phyloP scores from a whole-genome alignment of 2,329 filamentous ascomycete genomes.

The Alternaria hordeiaustralica region DNA sequence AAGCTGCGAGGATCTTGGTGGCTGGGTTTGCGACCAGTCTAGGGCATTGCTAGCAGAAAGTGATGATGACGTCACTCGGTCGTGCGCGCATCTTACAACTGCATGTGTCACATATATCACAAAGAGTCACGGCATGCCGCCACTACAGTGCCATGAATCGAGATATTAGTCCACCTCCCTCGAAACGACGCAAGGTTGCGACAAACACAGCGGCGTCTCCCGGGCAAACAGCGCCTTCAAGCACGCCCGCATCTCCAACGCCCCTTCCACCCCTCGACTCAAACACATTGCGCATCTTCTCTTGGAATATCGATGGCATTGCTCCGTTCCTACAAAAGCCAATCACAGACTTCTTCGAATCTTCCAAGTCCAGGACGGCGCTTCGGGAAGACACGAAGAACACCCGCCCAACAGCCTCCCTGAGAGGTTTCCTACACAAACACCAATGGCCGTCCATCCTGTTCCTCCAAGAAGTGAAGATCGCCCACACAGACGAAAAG shows the following conservation, averaged over 20 bases:
- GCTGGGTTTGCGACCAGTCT: not conserved
- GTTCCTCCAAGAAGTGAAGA: conserved; percentile 60
- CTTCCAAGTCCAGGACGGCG: not conserved
- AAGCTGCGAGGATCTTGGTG: not conserved
- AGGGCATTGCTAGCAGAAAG: not conserved
- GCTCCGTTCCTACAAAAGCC: conserved; percentile 50
- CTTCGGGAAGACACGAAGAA: not conserved
- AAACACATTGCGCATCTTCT: conserved; percentile 49
- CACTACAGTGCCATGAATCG: conserved; percentile 20
- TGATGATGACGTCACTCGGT: conserved; percentile 14
- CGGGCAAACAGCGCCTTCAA: not conserved
- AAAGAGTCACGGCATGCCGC: not conserved
- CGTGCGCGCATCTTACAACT: not conserved
- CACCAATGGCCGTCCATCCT: conserved; percentile 55
- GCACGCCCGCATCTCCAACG: conserved; percentile 3
- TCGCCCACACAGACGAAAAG: conserved; percentile 48
- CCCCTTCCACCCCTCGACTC: conserved; percentile 3
- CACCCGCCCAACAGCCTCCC: conserved; percentile 28
- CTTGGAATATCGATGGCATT: conserved; percentile 60
- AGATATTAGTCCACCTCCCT: conserved; percentile 34
- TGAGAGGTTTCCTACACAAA: conserved; percentile 53
- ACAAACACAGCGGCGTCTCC: not conserved
- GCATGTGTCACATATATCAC: not conserved
- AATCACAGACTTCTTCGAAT: conserved; percentile 51
- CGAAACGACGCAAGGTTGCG: conserved; percentile 27